These are phyloP conservation scores for Streptanthus diversifolius DNA, from an alignment of 345 rosid genomes.

Conservation along the genomic window DNA sequence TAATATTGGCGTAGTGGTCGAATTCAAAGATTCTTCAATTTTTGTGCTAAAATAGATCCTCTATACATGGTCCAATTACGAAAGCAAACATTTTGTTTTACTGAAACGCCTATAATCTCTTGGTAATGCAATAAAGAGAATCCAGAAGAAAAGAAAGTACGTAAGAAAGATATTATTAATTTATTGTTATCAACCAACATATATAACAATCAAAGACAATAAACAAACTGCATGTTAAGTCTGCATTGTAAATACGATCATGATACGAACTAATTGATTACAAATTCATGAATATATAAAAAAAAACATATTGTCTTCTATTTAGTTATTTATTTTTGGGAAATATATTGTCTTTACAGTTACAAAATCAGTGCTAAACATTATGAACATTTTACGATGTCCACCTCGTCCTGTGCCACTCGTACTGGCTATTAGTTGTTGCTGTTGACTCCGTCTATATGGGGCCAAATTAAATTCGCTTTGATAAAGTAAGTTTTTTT, in stretches of 20 bases:
- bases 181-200: background rate
- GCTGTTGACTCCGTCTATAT: background rate
- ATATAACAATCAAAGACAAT: too few relatives aligned
- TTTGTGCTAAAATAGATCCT: background rate
- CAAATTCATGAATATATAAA: background rate
- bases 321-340: too few relatives aligned
- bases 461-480: constrained; percentile 26
- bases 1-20: too few relatives aligned
- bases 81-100: background rate
- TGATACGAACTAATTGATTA: background rate
- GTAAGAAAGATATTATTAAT: background rate
- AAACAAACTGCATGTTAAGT: background rate
- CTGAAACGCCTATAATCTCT: background rate
- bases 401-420: background rate
- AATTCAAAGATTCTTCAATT: background rate
- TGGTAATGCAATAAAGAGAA: background rate
- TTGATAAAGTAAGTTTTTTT: background rate
- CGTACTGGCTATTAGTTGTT: background rate
- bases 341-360: background rate
- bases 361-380: background rate
- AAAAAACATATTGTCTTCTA: too few relatives aligned
- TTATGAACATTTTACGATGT: background rate
- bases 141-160: background rate
- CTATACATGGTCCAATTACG: background rate
- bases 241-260: background rate